These are phyloP conservation scores for Corymbia maculata DNA, from an alignment of 345 rosid genomes.

Conservation along the genomic window DNA sequence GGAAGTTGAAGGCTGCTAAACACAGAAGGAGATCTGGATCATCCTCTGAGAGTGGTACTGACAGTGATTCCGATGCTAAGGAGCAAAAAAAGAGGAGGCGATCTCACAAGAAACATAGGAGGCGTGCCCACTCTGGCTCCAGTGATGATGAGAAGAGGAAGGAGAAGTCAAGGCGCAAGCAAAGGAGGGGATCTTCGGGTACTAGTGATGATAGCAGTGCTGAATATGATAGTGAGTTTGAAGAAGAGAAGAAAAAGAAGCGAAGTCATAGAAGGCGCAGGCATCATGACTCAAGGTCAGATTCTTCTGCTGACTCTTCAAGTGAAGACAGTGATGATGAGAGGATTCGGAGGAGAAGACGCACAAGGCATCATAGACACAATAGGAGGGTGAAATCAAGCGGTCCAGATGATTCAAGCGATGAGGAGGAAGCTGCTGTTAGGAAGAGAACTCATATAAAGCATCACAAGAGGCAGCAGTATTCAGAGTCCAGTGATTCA, in stretches of 20 bases:
- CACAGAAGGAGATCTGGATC: slow-evolving; percentile 35
- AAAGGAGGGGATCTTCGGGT: slow-evolving; percentile 28
- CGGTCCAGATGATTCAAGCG: slow-evolving; percentile 17
- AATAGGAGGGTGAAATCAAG: slow-evolving; percentile 5
- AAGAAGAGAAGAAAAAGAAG: slow-evolving; percentile 40
- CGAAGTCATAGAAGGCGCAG: slow-evolving; percentile 29
- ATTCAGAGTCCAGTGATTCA: slow-evolving; percentile 13
- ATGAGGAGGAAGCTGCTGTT: slow-evolving; percentile 12
- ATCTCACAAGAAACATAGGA: slow-evolving; percentile 48
- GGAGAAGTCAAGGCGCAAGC: slow-evolving; percentile 42
- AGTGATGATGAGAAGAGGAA: slow-evolving; percentile 48
- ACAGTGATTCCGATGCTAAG: slow-evolving; percentile 26
- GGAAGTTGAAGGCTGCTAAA: slow-evolving; percentile 46
- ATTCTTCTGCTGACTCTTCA: slow-evolving; percentile 21
- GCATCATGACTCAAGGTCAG: slow-evolving; percentile 25
- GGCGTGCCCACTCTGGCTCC: slow-evolving; percentile 32
- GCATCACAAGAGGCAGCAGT: slow-evolving; percentile 22
- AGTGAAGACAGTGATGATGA: slow-evolving; percentile 19
- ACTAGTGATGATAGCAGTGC: slow-evolving; percentile 28
- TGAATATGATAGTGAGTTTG: slow-evolving; percentile 29
- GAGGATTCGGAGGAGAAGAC: slow-evolving; percentile 14
- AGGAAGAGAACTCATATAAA: slow-evolving; percentile 16
- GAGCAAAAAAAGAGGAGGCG: slow-evolving; percentile 42
- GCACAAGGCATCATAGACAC: slow-evolving; percentile 12
- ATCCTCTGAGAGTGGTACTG: slow-evolving; percentile 34